A percentile compares a stretch with the other conserved stretches of the same genome.
Evolutionary conservation across 306 rosid genomes (phyloP).

Genomic region (Neltuma alba): DNA sequence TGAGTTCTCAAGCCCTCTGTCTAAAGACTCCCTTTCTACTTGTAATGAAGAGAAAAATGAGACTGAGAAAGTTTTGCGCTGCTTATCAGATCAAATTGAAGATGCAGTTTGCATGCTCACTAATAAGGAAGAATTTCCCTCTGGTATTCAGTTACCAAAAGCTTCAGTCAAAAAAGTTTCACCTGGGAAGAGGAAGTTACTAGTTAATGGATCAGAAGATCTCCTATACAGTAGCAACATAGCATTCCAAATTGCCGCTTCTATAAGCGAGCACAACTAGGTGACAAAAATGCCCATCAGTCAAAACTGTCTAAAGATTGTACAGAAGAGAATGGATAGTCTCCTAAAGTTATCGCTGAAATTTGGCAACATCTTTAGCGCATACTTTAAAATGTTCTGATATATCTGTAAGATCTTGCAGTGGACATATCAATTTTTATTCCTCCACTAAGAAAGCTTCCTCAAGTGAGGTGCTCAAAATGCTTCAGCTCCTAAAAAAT

Average conservation of each 20-base stretch:
- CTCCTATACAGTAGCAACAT: slow-evolving; percentile 74
- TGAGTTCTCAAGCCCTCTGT: slow-evolving; percentile 41
- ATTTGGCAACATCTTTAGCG: slow-evolving; percentile 55
- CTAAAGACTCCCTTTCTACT: slow-evolving; percentile 47
- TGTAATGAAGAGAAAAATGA: slow-evolving; percentile 46
- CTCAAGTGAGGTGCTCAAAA: slow-evolving; percentile 42
- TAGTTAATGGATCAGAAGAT: slow-evolving; percentile 59
- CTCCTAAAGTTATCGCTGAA: slow-evolving; percentile 69
- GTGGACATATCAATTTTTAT: slow-evolving; percentile 90
- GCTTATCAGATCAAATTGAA: slow-evolving; percentile 63
- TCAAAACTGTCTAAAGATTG: slow-evolving; percentile 36
- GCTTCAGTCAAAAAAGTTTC: slow-evolving; percentile 72
- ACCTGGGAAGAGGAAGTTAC: slow-evolving; percentile 68
- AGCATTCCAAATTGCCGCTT: slow-evolving; percentile 78
- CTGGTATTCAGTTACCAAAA: slow-evolving; percentile 63
- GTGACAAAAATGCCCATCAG: slow-evolving; percentile 47
- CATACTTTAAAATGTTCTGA: slow-evolving; percentile 45
- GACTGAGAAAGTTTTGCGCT: slow-evolving; percentile 44
- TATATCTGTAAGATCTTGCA: slow-evolving; percentile 75
- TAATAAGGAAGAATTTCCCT: slow-evolving; percentile 62
- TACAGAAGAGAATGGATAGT: slow-evolving; percentile 48
- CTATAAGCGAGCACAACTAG: slow-evolving; percentile 46
- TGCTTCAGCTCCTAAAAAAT: slow-evolving; percentile 37
- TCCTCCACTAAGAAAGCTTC: slow-evolving; percentile 53
- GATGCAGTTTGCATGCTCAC: slow-evolving; percentile 36